Conservation (phyloP, 352 stramenopile species). For the Lagenidium sp. region DNA sequence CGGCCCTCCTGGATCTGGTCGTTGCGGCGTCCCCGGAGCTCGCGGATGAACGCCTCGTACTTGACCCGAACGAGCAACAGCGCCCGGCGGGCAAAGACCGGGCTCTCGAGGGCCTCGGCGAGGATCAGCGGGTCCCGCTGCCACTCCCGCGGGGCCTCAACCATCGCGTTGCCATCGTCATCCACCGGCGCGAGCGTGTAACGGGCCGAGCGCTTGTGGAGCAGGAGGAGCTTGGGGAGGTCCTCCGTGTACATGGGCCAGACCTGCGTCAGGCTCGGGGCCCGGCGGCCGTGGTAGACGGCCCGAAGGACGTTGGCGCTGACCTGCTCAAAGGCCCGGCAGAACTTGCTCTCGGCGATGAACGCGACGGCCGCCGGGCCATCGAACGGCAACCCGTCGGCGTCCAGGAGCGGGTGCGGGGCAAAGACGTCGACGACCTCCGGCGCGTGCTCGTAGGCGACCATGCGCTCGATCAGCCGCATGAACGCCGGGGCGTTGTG, state of each 20-base stretch:
- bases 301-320: slow-evolving; percentile 7
- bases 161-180: not conserved
- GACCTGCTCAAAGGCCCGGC: not conserved
- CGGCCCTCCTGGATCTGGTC: slow-evolving; percentile 24
- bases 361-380: not conserved
- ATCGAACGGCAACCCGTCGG: slow-evolving; percentile 2
- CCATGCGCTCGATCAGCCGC: slow-evolving; percentile 30
- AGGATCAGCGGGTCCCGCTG: slow-evolving; percentile 9
- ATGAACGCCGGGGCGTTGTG: slow-evolving; percentile 36
- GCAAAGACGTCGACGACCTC: slow-evolving; percentile 3
- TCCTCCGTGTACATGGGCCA: slow-evolving; percentile 37
- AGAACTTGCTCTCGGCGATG: slow-evolving; percentile 4
- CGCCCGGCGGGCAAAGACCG: slow-evolving; percentile 17
- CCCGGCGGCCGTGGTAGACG: slow-evolving; percentile 1
- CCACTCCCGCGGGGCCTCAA: slow-evolving; percentile 11
- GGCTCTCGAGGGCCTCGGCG: slow-evolving; percentile 11
- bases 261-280: slow-evolving; percentile 16
- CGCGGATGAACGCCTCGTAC: slow-evolving; percentile 33
- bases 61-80: slow-evolving; percentile 45
- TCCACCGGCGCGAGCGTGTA: slow-evolving; percentile 18
- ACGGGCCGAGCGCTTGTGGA: slow-evolving; percentile 46
- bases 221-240: slow-evolving; percentile 42
- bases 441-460: slow-evolving; percentile 28
- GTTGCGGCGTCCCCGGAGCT: slow-evolving; percentile 23
- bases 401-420: slow-evolving; percentile 5